phyloP scores from a whole-genome alignment of 352 stramenopile genomes.

The Pythium aphanidermatum region DNA sequence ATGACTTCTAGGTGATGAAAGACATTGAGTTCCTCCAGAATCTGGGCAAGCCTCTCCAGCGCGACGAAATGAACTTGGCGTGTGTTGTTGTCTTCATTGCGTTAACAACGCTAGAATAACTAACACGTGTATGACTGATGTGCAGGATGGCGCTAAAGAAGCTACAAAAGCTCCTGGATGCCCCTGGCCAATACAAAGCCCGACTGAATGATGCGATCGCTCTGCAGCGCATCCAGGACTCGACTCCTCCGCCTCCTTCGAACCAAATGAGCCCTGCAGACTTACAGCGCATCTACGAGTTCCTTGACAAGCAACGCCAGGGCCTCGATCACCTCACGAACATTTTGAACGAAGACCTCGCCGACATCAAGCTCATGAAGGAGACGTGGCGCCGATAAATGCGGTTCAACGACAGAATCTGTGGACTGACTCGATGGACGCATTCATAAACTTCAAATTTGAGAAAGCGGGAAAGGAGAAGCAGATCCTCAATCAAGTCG shows the following conservation, averaged over 20 bases:
- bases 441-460: no score
- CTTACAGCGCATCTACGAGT: conserved; percentile 71
- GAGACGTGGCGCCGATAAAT: conserved; percentile 74
- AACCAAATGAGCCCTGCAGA: conserved; percentile 70
- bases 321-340: conserved; percentile 76
- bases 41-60: conserved; percentile 77
- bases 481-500: no score
- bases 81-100: conserved; percentile 28
- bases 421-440: no score
- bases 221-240: conserved; percentile 62
- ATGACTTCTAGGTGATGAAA: conserved; percentile 51
- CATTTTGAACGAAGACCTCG: conserved; percentile 80
- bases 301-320: conserved; percentile 83
- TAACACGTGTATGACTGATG: no score
- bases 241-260: conserved; percentile 22
- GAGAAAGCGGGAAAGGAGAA: no score
- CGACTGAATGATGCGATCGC: conserved; percentile 74
- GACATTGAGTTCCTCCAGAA: conserved; percentile 85
- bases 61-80: conserved; percentile 70
- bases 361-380: conserved; percentile 85
- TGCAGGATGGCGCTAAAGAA: conserved; percentile 77
- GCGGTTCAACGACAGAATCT: no score
- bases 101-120: conserved; percentile 3
- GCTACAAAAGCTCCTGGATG: conserved; percentile 69
- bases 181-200: conserved; percentile 83